A percentile compares a stretch with the other conserved stretches of the same genome.
Conservation (phyloP, 495 filamentous ascomycete species). For the Recurvomyces mirabilis region DNA sequence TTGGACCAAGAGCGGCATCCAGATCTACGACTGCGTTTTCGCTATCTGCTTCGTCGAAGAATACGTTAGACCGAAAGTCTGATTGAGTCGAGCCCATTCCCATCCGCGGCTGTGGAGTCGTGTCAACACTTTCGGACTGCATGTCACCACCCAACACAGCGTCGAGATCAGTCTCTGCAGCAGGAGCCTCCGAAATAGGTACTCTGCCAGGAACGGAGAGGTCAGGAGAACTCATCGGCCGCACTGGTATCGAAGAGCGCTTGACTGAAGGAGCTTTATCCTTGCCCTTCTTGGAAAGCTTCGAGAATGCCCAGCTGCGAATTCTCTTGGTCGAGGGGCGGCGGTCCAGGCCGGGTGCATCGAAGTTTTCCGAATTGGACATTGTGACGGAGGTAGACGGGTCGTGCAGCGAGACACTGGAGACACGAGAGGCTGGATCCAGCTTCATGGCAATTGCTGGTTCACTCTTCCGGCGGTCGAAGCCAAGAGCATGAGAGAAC, state of each 20-base stretch:
- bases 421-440: neutral
- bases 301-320: conserved; percentile 13
- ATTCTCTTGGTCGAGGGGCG: conserved; percentile 8
- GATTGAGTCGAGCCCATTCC: conserved; percentile 1
- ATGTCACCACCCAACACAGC: conserved; percentile 5
- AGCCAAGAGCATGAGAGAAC: conserved; percentile 31
- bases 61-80: conserved; percentile 17
- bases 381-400: neutral
- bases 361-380: neutral
- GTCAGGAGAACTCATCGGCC: conserved; percentile 4
- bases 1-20: conserved; percentile 88
- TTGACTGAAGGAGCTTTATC: neutral
- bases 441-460: conserved; percentile 9
- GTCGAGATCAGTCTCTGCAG: conserved; percentile 18
- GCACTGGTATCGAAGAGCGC: neutral
- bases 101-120: conserved; percentile 3
- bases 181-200: neutral
- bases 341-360: neutral
- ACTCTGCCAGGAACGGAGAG: conserved; percentile 11
- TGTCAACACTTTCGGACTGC: neutral
- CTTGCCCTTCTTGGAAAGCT: neutral
- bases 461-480: conserved; percentile 36
- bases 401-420: conserved; percentile 14
- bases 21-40: conserved; percentile 80
- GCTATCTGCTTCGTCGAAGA: conserved; percentile 45